phyloP scores from a whole-genome alignment of 139 green algal genomes.

The Yamagishiella unicocca region DNA sequence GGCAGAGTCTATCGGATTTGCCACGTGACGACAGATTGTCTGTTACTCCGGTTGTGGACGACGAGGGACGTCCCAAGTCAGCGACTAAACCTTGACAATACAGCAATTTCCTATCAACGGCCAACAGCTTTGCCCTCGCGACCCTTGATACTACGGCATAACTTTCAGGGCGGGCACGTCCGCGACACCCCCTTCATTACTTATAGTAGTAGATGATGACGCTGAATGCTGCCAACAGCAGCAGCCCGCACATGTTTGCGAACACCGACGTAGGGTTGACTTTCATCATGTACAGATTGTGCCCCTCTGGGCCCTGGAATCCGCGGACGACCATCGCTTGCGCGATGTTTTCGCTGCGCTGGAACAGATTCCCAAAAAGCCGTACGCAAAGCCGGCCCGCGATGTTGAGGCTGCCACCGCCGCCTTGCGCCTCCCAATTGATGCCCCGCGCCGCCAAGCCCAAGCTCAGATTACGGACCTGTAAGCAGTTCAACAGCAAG shows the following conservation, averaged over 20 bases:
- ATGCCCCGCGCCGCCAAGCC: constrained; percentile 84
- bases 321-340: constrained; percentile 81
- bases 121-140: too few relatives aligned
- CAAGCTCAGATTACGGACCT: constrained; percentile 84
- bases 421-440: constrained; percentile 74
- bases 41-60: too few relatives aligned
- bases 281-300: constrained; percentile 74
- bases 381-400: constrained; percentile 57
- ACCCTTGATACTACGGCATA: too few relatives aligned
- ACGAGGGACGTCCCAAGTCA: too few relatives aligned
- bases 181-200: too few relatives aligned
- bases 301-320: constrained; percentile 72
- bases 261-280: constrained; percentile 51
- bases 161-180: too few relatives aligned
- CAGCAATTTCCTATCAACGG: too few relatives aligned
- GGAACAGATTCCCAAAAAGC: constrained; percentile 82
- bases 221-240: constrained; percentile 48
- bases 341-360: constrained; percentile 74
- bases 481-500: not conserved
- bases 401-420: constrained; percentile 63
- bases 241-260: constrained; percentile 59
- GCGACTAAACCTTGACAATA: too few relatives aligned
- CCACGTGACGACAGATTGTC: too few relatives aligned
- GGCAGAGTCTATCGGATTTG: too few relatives aligned
- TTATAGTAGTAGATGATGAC: constrained; percentile 49